Percentiles rank a stretch among this genome's conserved stretches.
Conservation (phyloP, 768 basidiomycete genomes). For the Auricularia auricula-judae region DNA sequence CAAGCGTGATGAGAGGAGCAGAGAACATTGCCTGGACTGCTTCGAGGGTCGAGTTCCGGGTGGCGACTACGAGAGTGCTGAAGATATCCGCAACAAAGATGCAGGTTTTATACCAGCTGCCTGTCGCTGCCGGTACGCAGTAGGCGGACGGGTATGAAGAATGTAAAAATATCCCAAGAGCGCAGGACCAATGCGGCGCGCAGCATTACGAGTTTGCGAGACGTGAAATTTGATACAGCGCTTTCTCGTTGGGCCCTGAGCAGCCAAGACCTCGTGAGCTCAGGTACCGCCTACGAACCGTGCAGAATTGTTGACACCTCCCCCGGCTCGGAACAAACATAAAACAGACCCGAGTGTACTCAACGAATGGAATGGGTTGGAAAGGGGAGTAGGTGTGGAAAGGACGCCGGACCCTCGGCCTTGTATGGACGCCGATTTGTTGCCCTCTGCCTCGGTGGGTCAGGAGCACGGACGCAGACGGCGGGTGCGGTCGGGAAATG, state of each 20-base stretch:
- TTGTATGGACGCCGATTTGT: no score
- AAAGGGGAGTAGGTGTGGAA: no score
- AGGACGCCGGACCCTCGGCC: no score
- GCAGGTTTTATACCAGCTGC: neutral
- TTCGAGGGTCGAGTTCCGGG: neutral
- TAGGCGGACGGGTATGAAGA: neutral
- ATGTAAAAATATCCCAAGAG: neutral
- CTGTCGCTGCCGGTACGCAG: neutral
- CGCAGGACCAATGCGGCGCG: neutral
- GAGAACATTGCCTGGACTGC: neutral
- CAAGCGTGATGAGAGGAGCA: neutral
- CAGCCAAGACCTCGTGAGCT: neutral
- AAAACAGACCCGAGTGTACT: no score
- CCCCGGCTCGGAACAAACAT: no score
- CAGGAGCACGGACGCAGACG: no score
- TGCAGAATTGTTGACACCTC: no score
- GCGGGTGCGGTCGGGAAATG: no score
- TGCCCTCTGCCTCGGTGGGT: no score
- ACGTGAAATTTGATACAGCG: neutral
- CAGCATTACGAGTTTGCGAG: neutral
- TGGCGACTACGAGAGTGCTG: neutral
- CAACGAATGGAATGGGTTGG: no score
- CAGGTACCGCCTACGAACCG: neutral
- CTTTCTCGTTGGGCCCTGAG: neutral
- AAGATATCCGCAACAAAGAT: neutral